Percentiles rank a stretch among this genome's conserved stretches.
Evolutionary conservation across 371 early-diverging fungal species (phyloP).

Genomic region (Encephalitozoon cuniculi): DNA sequence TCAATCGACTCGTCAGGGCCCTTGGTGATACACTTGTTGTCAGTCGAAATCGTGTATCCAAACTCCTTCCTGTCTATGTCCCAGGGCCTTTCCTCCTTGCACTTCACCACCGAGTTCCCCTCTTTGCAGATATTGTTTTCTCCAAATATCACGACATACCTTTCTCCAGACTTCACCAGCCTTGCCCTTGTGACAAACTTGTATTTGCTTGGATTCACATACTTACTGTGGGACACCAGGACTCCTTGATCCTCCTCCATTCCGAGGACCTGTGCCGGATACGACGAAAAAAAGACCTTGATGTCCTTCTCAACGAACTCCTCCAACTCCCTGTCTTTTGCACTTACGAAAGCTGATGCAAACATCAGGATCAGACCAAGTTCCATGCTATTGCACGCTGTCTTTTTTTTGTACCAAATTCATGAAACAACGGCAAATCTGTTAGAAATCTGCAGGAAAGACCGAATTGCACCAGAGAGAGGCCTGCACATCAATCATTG

Average conservation of each 20-base stretch:
- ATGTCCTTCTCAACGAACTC: constrained; percentile 26
- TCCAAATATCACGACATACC: constrained; percentile 17
- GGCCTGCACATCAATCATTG: too few species aligned
- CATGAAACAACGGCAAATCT: neutral
- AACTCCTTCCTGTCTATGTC: constrained; percentile 20
- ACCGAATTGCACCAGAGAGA: too few species aligned
- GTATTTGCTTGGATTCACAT: neutral
- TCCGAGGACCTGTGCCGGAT: neutral
- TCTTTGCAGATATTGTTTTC: constrained; percentile 17
- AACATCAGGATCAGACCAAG: neutral
- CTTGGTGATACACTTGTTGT: constrained; percentile 30
- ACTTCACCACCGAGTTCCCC: neutral
- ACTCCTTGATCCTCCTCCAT: neutral
- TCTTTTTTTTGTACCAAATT: neutral
- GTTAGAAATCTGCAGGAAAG: too few species aligned
- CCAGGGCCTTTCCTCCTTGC: constrained; percentile 17
- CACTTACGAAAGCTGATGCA: neutral
- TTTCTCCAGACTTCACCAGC: constrained; percentile 12
- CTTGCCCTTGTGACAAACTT: constrained; percentile 9
- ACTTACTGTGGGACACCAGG: constrained; percentile 6
- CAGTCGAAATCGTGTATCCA: constrained; percentile 25
- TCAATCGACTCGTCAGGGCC: constrained; percentile 8
- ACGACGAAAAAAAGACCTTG: constrained; percentile 26
- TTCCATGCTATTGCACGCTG: neutral
- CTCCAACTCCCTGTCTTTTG: neutral